Evolutionary conservation across 1,284 basidiomycete species (phyloP).

Genomic region (Microbotryum silenes-acaulis): DNA sequence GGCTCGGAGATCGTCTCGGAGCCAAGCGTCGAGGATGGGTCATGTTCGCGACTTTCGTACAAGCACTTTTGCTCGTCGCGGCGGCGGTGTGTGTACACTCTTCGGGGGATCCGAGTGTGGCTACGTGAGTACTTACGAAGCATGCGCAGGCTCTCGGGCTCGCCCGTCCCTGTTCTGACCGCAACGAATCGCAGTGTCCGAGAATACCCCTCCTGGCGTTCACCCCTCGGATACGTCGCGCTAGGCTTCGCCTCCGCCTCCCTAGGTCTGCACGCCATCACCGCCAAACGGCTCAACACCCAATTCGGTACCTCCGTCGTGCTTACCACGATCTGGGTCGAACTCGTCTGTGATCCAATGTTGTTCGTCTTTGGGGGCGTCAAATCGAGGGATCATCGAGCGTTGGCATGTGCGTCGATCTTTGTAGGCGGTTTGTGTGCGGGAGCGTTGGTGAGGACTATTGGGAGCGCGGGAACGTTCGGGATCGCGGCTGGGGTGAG

Average conservation of each 20-base stretch:
- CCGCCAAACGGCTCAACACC: conserved; percentile 54
- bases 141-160: conserved; percentile 53
- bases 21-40: conserved; percentile 67
- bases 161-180: conserved; percentile 59
- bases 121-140: conserved; percentile 53
- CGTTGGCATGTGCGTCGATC: conserved; percentile 57
- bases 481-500: conserved; percentile 45
- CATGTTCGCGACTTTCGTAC: conserved; percentile 58
- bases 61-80: conserved; percentile 64
- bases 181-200: conserved; percentile 8
- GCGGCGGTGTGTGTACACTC: conserved; percentile 59
- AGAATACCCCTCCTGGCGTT: conserved; percentile 8
- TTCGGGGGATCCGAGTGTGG: conserved; percentile 49
- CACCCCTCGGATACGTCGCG: conserved; percentile 54
- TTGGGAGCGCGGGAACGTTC: conserved; percentile 58
- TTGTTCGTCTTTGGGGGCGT: conserved; percentile 52
- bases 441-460: conserved; percentile 54
- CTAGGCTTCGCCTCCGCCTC: conserved; percentile 51
- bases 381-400: conserved; percentile 61
- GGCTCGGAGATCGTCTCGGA: conserved; percentile 52
- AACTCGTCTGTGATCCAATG: conserved; percentile 68
- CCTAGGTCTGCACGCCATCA: conserved; percentile 58
- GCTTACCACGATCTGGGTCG: conserved; percentile 78
- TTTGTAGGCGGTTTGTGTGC: conserved; percentile 69
- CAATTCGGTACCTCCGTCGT: conserved; percentile 23